Conservation (phyloP, 768 basidiomycete genomes). For the Tylopilus felleus region DNA sequence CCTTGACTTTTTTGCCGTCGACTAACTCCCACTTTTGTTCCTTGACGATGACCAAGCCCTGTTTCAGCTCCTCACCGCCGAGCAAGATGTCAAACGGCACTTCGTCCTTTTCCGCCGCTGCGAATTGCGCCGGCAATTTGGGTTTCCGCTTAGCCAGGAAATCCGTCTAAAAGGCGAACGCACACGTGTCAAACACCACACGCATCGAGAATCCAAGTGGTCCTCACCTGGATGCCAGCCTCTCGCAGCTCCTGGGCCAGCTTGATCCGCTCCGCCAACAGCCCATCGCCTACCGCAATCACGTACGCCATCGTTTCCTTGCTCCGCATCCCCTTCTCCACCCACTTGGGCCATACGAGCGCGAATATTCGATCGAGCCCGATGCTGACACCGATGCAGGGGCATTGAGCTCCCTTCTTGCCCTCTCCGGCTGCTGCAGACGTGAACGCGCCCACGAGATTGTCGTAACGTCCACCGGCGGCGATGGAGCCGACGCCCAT, state of each 20-base stretch:
- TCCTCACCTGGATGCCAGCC: slow-evolving; percentile 79
- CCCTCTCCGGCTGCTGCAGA: slow-evolving; percentile 72
- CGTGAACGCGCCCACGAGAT: slow-evolving; percentile 90
- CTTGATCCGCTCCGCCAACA: slow-evolving; percentile 79
- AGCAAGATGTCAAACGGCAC: slow-evolving; percentile 92
- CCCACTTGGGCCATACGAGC: slow-evolving; percentile 84
- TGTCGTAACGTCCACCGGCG: slow-evolving; percentile 97
- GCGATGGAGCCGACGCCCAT: slow-evolving; percentile 99
- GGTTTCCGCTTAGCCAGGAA: slow-evolving; percentile 93
- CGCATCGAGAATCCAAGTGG: background rate
- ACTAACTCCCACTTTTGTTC: slow-evolving; percentile 82
- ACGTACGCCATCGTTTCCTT: slow-evolving; percentile 96
- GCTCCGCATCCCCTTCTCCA: slow-evolving; percentile 70
- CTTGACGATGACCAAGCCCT: slow-evolving; percentile 86
- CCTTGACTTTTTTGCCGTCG: slow-evolving; percentile 65
- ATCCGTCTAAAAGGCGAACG: slow-evolving; percentile 59
- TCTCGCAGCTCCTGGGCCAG: slow-evolving; percentile 79
- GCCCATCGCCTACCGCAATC: slow-evolving; percentile 84
- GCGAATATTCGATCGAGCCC: slow-evolving; percentile 94
- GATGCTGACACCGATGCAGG: slow-evolving; percentile 90
- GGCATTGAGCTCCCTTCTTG: slow-evolving; percentile 64
- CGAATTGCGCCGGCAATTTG: slow-evolving; percentile 83
- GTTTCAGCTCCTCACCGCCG: slow-evolving; percentile 81
- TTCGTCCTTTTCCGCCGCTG: slow-evolving; percentile 85
- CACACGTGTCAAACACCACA: background rate